phyloP scores from a whole-genome alignment of 257 asterid species.

The Gardenia jasminoides region DNA sequence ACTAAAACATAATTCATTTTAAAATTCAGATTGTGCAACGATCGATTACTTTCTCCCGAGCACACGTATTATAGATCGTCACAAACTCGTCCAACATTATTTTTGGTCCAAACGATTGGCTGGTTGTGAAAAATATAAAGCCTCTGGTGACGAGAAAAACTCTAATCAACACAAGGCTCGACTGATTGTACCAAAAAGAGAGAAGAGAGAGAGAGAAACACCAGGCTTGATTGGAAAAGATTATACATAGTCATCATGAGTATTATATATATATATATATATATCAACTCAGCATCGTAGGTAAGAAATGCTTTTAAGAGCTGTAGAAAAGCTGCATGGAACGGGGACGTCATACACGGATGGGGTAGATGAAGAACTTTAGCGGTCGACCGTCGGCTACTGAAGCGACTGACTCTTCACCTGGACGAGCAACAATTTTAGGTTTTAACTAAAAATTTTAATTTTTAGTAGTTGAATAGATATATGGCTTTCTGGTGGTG shows the following conservation, averaged over 20 bases:
- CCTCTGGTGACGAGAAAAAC: not conserved
- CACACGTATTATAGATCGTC: too few species aligned
- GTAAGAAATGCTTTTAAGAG: not conserved
- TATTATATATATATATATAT: not conserved
- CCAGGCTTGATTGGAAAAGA: too few species aligned
- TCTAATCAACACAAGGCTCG: not conserved
- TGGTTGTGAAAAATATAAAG: too few species aligned
- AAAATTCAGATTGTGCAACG: too few species aligned
- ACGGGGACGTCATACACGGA: not conserved
- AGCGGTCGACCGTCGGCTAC: not conserved
- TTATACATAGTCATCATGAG: not conserved
- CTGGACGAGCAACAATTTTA: not conserved
- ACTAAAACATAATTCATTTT: too few species aligned
- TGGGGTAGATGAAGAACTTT: constrained; percentile 2
- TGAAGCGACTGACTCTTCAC: not conserved
- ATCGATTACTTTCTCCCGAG: too few species aligned
- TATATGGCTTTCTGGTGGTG: not conserved
- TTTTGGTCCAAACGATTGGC: too few species aligned
- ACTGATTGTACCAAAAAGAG: not conserved
- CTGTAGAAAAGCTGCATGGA: not conserved
- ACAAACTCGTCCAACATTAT: too few species aligned
- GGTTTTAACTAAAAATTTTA: too few species aligned
- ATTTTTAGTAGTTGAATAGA: too few species aligned
- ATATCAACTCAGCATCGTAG: not conserved
- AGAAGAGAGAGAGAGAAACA: not conserved